phyloP scores from a whole-genome alignment of 441 rosid genomes.

The Jatropha podagrica region DNA sequence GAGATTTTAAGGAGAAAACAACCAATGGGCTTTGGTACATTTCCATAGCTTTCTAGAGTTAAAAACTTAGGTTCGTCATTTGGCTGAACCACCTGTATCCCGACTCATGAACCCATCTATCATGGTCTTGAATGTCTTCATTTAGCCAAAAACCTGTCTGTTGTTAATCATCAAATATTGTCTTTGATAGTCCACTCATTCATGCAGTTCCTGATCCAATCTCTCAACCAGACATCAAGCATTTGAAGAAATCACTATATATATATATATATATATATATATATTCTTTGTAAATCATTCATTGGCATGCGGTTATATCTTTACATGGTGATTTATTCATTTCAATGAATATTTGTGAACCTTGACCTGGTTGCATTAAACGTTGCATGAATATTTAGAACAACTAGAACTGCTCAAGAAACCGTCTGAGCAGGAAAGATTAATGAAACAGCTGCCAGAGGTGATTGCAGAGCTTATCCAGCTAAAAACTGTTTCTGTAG shows the following conservation, averaged over 20 bases:
- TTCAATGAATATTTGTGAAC: constrained; percentile 15
- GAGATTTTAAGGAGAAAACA: too few relatives aligned
- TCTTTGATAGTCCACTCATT: background rate
- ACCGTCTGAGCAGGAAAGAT: constrained; percentile 38
- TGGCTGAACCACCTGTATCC: too few relatives aligned
- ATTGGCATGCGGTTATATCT: background rate
- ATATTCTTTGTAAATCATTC: background rate
- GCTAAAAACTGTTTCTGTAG: constrained; percentile 8
- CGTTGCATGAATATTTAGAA: constrained; percentile 34
- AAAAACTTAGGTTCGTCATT: too few relatives aligned
- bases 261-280: background rate
- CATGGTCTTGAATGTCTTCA: too few relatives aligned
- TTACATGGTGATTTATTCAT: background rate
- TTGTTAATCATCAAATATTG: background rate
- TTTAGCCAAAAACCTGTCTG: too few relatives aligned
- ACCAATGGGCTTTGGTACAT: too few relatives aligned
- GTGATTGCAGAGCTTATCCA: constrained; percentile 35
- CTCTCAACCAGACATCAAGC: background rate
- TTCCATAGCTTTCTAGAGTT: too few relatives aligned
- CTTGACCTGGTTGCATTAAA: constrained; percentile 36
- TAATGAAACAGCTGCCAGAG: constrained; percentile 33
- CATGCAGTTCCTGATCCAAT: background rate
- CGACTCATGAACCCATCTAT: too few relatives aligned
- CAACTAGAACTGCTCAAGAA: constrained; percentile 45
- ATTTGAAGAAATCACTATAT: background rate